phyloP scores from a whole-genome alignment of 768 basidiomycete genomes.

The Mrakia blollopis region DNA sequence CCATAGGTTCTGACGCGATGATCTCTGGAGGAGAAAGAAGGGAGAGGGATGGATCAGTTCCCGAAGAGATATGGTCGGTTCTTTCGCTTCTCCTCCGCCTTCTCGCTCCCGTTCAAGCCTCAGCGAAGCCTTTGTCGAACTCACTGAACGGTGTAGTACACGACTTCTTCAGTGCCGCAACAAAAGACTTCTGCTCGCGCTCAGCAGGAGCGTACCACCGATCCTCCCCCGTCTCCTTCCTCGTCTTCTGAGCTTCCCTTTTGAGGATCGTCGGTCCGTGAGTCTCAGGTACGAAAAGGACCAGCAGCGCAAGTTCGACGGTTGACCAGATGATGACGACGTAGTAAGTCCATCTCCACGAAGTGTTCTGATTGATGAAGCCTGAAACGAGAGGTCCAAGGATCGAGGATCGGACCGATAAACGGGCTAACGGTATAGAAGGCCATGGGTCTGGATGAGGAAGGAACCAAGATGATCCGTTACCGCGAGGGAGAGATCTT shows the following conservation, averaged over 20 bases:
- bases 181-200: slow-evolving; percentile 49
- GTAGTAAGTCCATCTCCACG: slow-evolving; percentile 69
- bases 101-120: too few species aligned
- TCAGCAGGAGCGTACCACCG: slow-evolving; percentile 62
- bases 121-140: too few species aligned
- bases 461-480: slow-evolving; percentile 34
- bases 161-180: slow-evolving; percentile 54
- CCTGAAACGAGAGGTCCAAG: slow-evolving; percentile 46
- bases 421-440: slow-evolving; percentile 56
- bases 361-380: slow-evolving; percentile 60
- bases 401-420: slow-evolving; percentile 54
- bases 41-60: background rate
- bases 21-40: background rate
- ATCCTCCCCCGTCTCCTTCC: slow-evolving; percentile 55
- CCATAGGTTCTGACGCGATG: slow-evolving; percentile 22
- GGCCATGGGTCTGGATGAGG: slow-evolving; percentile 53
- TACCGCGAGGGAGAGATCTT: too few species aligned
- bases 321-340: slow-evolving; percentile 66
- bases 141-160: slow-evolving; percentile 64
- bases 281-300: slow-evolving; percentile 67
- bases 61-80: too few species aligned
- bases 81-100: too few species aligned
- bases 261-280: slow-evolving; percentile 60
- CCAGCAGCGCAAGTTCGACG: slow-evolving; percentile 52
- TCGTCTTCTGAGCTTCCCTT: slow-evolving; percentile 56